Percentiles rank a stretch among this genome's conserved stretches.
phyloP scores from a whole-genome alignment of 805 yeast species.

The Crinitomyces ghanaensis region DNA sequence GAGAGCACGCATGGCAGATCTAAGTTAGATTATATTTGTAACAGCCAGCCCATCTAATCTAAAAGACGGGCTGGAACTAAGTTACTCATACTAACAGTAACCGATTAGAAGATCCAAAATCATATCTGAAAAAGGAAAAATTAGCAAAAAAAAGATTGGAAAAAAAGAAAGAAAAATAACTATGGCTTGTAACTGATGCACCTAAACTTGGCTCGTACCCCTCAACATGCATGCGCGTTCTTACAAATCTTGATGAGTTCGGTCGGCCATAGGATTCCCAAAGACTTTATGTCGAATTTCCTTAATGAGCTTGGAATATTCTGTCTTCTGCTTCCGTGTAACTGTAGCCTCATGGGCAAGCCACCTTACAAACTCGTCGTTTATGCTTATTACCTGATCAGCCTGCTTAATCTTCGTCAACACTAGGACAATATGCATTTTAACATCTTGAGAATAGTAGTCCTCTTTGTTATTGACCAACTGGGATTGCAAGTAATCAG shows the following conservation, averaged over 20 bases:
- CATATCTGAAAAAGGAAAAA: too few species aligned
- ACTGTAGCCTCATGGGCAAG: conserved; percentile 33
- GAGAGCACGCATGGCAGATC: too few species aligned
- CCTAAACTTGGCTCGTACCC: background rate
- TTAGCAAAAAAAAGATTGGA: too few species aligned
- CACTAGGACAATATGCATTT: conserved; percentile 5
- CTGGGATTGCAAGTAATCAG: background rate
- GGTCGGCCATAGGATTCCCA: conserved; percentile 64
- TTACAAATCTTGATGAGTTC: conserved; percentile 49
- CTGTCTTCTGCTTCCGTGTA: conserved; percentile 1
- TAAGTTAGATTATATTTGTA: too few species aligned
- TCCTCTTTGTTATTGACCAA: background rate
- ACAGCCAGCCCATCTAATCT: too few species aligned
- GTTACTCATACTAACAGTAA: too few species aligned
- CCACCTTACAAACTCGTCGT: conserved; percentile 50
- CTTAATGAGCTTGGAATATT: conserved; percentile 10
- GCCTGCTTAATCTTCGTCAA: conserved; percentile 21
- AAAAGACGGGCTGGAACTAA: too few species aligned
- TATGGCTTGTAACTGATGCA: too few species aligned
- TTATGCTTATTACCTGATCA: conserved; percentile 24
- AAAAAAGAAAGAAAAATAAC: too few species aligned
- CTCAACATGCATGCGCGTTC: conserved; percentile 3
- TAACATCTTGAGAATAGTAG: background rate
- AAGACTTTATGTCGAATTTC: conserved; percentile 53
- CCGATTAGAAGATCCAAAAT: too few species aligned